Conservation (phyloP, 768 basidiomycete genomes). For the Amanita rimosa region DNA sequence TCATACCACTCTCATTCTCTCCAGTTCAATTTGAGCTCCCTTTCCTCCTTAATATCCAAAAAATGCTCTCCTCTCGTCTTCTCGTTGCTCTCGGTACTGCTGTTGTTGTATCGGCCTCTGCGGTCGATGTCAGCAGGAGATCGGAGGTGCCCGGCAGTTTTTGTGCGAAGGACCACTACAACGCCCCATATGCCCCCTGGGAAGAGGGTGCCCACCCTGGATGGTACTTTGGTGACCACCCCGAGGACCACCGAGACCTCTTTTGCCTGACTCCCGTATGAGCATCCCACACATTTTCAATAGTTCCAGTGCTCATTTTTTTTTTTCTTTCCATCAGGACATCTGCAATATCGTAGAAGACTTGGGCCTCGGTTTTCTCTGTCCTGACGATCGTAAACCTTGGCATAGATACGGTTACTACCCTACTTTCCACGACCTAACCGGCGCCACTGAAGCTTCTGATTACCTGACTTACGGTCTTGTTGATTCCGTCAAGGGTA, state of each 20-base stretch:
- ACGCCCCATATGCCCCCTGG: conserved; percentile 25
- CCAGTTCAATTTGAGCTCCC: neutral
- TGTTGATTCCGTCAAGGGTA: conserved; percentile 30
- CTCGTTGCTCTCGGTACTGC: neutral
- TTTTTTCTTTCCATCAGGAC: too few relatives aligned
- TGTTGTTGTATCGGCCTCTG: neutral
- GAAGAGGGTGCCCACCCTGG: conserved; percentile 17
- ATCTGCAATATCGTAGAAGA: conserved; percentile 25
- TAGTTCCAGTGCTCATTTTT: neutral
- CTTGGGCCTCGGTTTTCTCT: conserved; percentile 27
- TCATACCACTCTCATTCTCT: neutral
- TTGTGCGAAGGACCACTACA: conserved; percentile 17
- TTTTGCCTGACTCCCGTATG: conserved; percentile 11
- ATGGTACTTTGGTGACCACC: conserved; percentile 26
- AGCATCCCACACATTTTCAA: neutral
- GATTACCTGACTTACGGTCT: conserved; percentile 33
- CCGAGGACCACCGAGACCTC: conserved; percentile 12
- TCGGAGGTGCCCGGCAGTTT: conserved; percentile 2
- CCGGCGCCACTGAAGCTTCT: conserved; percentile 29
- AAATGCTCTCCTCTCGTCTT: neutral
- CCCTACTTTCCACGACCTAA: conserved; percentile 28
- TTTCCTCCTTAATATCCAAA: neutral
- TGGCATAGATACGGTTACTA: conserved; percentile 20
- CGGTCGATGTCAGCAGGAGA: neutral
- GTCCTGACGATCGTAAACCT: conserved; percentile 17